Conservation (phyloP, 805 yeast species). For the Candida succiphila region DNA sequence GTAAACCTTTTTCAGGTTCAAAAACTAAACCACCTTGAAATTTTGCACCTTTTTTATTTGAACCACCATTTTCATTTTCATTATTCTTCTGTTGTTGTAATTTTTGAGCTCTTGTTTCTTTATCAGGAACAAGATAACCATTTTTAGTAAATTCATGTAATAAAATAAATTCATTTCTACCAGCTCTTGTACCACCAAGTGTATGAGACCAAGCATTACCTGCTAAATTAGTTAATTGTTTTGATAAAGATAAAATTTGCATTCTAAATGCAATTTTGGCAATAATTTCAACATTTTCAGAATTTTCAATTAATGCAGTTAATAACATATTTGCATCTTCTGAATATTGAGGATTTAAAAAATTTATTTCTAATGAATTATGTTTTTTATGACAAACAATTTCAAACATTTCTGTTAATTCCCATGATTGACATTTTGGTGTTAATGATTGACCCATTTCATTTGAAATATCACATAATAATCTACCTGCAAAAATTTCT, state of each 20-base stretch:
- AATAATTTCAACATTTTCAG: conserved; percentile 53
- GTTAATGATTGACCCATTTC: conserved; percentile 93
- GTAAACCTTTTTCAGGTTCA: conserved; percentile 93
- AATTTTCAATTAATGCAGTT: conserved; percentile 63
- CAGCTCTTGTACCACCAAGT: conserved; percentile 89
- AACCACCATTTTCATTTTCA: conserved; percentile 34
- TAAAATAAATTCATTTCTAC: conserved; percentile 87
- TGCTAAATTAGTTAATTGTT: conserved; percentile 84
- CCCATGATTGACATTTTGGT: conserved; percentile 90
- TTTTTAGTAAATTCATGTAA: conserved; percentile 82
- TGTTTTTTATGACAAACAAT: conserved; percentile 61
- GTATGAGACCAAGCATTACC: conserved; percentile 98
- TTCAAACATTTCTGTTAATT: conserved; percentile 81
- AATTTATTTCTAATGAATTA: conserved; percentile 61
- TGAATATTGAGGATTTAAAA: conserved; percentile 52
- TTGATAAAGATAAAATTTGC: conserved; percentile 82
- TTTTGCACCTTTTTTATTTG: conserved; percentile 52
- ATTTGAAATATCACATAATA: conserved; percentile 86
- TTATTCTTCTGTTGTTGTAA: conserved; percentile 19
- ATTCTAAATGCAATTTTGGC: conserved; percentile 73
- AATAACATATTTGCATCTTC: conserved; percentile 60
- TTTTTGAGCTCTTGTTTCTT: conserved; percentile 37
- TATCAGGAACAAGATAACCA: conserved; percentile 83
- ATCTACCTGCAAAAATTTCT: conserved; percentile 74
- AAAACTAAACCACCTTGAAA: conserved; percentile 91